Conservation (phyloP, 2,329 filamentous ascomycete genomes). For the Neopestalotiopsis sp. region DNA sequence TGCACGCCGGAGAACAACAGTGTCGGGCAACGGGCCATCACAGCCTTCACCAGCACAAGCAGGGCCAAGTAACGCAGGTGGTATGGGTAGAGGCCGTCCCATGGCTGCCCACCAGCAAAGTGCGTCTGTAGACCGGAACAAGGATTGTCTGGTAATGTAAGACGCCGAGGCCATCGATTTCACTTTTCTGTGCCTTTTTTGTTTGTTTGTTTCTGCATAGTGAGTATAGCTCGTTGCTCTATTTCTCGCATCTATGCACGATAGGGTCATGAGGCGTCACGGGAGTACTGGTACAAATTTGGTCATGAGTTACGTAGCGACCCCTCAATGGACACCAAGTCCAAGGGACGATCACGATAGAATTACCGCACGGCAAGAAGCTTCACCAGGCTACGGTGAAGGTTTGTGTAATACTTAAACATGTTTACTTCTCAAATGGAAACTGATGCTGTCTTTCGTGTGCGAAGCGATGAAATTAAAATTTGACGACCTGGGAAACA, state of each 20-base stretch:
- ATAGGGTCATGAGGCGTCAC: neutral
- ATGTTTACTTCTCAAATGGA: neutral
- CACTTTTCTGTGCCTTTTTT: neutral
- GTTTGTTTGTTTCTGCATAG: neutral
- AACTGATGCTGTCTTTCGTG: no score
- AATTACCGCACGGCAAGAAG: neutral
- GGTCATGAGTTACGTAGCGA: neutral
- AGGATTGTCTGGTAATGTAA: constrained; percentile 36
- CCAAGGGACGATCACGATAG: neutral
- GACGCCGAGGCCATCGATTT: no score
- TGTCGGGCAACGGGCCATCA: constrained; percentile 8
- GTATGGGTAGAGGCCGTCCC: constrained; percentile 43
- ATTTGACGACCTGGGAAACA: no score
- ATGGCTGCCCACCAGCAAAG: constrained; percentile 23
- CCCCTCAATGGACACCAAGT: neutral
- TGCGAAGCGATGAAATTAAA: no score
- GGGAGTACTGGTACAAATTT: neutral
- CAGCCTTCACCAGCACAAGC: neutral
- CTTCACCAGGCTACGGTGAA: neutral
- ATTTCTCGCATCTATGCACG: neutral
- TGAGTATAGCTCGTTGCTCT: neutral
- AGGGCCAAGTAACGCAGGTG: constrained; percentile 27
- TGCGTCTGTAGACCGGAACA: constrained; percentile 27
- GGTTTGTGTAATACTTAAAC: neutral
- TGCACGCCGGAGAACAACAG: constrained; percentile 25